Percentiles rank a stretch among this genome's conserved stretches.
Evolutionary conservation across 371 early-diverging fungal genomes (phyloP).

Genomic region (Mortierella sp.): DNA sequence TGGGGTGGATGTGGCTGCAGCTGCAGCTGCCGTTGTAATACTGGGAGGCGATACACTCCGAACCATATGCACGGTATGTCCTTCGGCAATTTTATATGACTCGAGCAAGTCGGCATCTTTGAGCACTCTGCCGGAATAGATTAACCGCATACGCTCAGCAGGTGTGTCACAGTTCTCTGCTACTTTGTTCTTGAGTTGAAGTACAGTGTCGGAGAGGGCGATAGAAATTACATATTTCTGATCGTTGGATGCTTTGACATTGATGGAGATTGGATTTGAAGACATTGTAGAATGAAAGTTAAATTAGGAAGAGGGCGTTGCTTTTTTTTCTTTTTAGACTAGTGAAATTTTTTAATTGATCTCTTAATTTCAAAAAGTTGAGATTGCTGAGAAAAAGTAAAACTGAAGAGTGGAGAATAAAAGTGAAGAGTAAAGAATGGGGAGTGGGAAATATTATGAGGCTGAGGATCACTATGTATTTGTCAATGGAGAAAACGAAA

Average conservation of each 20-base stretch:
- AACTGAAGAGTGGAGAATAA: too few relatives aligned
- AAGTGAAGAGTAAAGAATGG: too few relatives aligned
- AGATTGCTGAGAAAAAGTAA: too few relatives aligned
- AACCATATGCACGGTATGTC: slow-evolving; percentile 88
- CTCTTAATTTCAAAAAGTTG: too few relatives aligned
- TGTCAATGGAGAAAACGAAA: neutral
- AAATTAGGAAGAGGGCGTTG: too few relatives aligned
- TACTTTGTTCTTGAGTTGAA: slow-evolving; percentile 80
- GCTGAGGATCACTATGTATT: too few relatives aligned
- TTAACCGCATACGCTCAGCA: slow-evolving; percentile 85
- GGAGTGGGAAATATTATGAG: too few relatives aligned
- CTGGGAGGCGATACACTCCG: slow-evolving; percentile 61
- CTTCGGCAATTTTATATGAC: slow-evolving; percentile 83
- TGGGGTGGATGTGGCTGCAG: neutral
- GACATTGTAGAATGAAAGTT: neutral
- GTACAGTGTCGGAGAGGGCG: slow-evolving; percentile 73
- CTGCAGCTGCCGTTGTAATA: slow-evolving; percentile 6
- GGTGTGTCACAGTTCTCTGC: slow-evolving; percentile 73
- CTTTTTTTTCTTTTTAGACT: slow-evolving; percentile 5
- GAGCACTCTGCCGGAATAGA: slow-evolving; percentile 93
- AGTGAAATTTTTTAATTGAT: too few relatives aligned
- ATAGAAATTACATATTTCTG: slow-evolving; percentile 77
- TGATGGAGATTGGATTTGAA: slow-evolving; percentile 66
- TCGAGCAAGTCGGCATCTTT: slow-evolving; percentile 89
- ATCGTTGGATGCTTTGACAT: slow-evolving; percentile 90